Base-by-base conservation (phyloP, 768 basidiomycete genomes). In the Podaxis mareebaensis region DNA sequence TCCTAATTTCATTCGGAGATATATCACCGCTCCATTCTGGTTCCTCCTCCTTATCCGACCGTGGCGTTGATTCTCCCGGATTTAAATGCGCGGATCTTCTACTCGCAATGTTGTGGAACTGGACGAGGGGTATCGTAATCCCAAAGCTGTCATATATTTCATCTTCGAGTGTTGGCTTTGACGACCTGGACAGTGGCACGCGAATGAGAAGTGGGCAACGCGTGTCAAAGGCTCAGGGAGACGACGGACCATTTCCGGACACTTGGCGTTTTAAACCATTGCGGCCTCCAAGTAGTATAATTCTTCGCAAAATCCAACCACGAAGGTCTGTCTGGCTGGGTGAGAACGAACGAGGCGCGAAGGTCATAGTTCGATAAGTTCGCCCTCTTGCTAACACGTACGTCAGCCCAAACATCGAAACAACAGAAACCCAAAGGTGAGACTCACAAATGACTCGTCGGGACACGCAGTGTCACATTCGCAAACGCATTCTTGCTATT, bases 131-230 rank as follows among this genome's bases (percentile, higher is more conserved):
- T 4, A 74, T 64, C 4, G 74, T 68, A 15, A 74, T 71, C 3
- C 75, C 71, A 56, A 76, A 79, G 17, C 74, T 75, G 39, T 78
- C 75, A 7, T 77, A 38, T 11, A 74, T 72, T 48, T 73, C 58
- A 40, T 77, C 75, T 13, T 55, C 61, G 13, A 73, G 26, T 22
- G 67, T 60, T 26, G 51, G 61, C 6, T 46, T 46, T 22, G 55
- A 28, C 0, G 28, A 36, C 2, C 49, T 56, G 22, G 46, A 44
- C 24, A 15, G 11, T 33, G 33, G 38, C 33, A 10, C 8, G 48
- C 8, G 1, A 28, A 58, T 51, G 26, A 57, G 46, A 26, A 46
- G n/a, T 48, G 15, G 30, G 38, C 15, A 13, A 63, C 54, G 3
- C n/a, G 66, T 42, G 4, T 39, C n/a, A 38, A 48, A 68, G 72